A percentile compares a stretch with the other conserved stretches of the same genome.
Evolutionary conservation across 106 monocot genomes (phyloP).

Genomic region (Posidonia australis): DNA sequence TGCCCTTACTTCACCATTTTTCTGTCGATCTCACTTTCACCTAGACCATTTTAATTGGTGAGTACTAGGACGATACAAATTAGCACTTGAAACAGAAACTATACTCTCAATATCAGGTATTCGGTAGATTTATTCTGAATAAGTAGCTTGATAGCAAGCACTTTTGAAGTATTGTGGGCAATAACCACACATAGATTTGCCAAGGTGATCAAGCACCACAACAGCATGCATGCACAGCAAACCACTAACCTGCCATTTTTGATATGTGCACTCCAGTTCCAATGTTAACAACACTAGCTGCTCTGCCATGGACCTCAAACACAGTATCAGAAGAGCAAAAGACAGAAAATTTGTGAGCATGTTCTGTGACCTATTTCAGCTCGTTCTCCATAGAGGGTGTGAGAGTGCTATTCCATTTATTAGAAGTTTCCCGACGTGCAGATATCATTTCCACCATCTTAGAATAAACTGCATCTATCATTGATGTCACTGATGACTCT

Average conservation of each 20-base stretch:
- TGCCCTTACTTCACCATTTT: conserved; percentile 8
- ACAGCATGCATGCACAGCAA: conserved; percentile 73
- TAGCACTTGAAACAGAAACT: conserved; percentile 25
- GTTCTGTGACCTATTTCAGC: conserved; percentile 40
- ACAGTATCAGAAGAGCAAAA: conserved; percentile 81
- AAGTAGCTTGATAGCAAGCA: conserved; percentile 40
- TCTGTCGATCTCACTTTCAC: conserved; percentile 25
- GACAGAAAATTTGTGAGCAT: conserved; percentile 45
- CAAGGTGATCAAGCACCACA: conserved; percentile 53
- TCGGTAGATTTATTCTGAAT: conserved; percentile 36
- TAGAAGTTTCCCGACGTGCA: conserved; percentile 36
- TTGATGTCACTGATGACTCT: conserved; percentile 55
- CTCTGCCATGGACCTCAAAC: conserved; percentile 74
- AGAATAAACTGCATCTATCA: conserved; percentile 49
- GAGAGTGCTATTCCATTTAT: conserved; percentile 33
- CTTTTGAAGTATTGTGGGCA: conserved; percentile 52
- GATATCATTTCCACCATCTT: conserved; percentile 59
- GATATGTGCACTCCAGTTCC: conserved; percentile 63
- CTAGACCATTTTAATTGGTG: conserved; percentile 41
- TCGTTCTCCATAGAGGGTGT: conserved; percentile 73
- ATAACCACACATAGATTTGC: conserved; percentile 49
- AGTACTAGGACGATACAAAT: conserved; percentile 25
- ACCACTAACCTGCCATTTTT: conserved; percentile 74
- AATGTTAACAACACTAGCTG: conserved; percentile 61
- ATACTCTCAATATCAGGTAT: conserved; percentile 57